Evolutionary conservation across 495 filamentous ascomycete genomes (phyloP).

Genomic region (Alectoria sarmentosa): DNA sequence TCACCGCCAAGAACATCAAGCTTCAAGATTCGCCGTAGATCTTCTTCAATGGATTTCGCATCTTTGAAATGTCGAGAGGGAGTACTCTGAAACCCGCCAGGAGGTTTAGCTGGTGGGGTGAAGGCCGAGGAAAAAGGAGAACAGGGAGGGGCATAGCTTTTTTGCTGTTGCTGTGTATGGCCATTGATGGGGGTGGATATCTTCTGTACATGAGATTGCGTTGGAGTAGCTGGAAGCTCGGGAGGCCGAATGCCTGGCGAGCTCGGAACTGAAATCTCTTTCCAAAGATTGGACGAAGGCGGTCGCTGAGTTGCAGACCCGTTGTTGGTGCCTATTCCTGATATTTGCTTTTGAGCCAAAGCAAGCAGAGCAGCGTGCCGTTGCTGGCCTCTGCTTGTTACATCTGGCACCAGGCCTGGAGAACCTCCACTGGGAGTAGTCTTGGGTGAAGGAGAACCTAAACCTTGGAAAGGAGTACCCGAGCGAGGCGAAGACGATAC

Average conservation of each 20-base stretch:
- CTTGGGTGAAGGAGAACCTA: conserved; percentile 11
- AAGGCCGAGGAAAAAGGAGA: neutral
- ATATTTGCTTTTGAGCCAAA: conserved; percentile 18
- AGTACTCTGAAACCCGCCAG: neutral
- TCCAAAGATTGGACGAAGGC: conserved; percentile 24
- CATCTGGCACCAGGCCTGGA: neutral
- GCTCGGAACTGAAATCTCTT: conserved; percentile 19
- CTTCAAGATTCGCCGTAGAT: conserved; percentile 48
- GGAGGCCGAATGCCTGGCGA: conserved; percentile 10
- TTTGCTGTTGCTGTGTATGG: conserved; percentile 1
- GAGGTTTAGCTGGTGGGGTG: neutral
- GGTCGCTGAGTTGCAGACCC: conserved; percentile 20
- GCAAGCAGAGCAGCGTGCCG: conserved; percentile 11
- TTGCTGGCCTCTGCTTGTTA: neutral
- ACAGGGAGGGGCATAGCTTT: conserved; percentile 5
- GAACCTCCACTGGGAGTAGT: neutral
- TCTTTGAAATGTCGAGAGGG: conserved; percentile 4
- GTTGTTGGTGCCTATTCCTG: conserved; percentile 1
- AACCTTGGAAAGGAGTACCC: conserved; percentile 31
- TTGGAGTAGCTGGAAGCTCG: conserved; percentile 19
- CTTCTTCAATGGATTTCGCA: conserved; percentile 45
- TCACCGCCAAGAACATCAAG: conserved; percentile 32
- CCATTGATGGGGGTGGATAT: neutral
- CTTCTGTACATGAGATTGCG: conserved; percentile 18
- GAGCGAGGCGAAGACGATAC: conserved; percentile 38